These are phyloP conservation scores for Cyberlindnera lachancei DNA, from an alignment of 805 yeast species.

Conservation along the genomic window DNA sequence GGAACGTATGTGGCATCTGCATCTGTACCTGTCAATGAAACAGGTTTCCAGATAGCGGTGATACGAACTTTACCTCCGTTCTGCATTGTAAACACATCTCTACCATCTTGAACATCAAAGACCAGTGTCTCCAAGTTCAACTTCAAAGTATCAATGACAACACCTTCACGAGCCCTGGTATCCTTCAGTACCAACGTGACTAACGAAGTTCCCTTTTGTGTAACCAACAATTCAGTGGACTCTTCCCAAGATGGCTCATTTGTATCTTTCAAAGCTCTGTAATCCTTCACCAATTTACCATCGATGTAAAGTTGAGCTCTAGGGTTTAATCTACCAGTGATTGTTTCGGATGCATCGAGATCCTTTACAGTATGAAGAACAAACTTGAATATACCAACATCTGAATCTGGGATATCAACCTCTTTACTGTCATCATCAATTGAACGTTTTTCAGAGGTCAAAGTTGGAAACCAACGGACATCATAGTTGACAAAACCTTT, in stretches of 20 bases:
- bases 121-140: slow-evolving; percentile 35
- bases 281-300: slow-evolving; percentile 43
- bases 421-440: slow-evolving; percentile 23
- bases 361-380: slow-evolving; percentile 52
- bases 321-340: slow-evolving; percentile 43
- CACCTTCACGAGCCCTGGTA: slow-evolving; percentile 38
- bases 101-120: slow-evolving; percentile 39
- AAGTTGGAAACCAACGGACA: slow-evolving; percentile 32
- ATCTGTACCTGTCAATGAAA: slow-evolving; percentile 45
- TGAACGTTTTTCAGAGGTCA: slow-evolving; percentile 13
- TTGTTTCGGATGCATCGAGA: slow-evolving; percentile 44
- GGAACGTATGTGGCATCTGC: slow-evolving; percentile 39
- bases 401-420: slow-evolving; percentile 40
- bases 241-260: slow-evolving; percentile 74
- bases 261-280: slow-evolving; percentile 55
- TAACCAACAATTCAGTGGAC: slow-evolving; percentile 51
- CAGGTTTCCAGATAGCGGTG: slow-evolving; percentile 63
- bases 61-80: slow-evolving; percentile 51
- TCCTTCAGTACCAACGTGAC: slow-evolving; percentile 56
- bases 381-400: slow-evolving; percentile 66
- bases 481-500: slow-evolving; percentile 59
- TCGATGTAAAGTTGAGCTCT: slow-evolving; percentile 61
- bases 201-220: slow-evolving; percentile 50
- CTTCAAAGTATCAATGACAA: slow-evolving; percentile 47
- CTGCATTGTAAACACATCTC: slow-evolving; percentile 39